These are phyloP conservation scores for Vigna radiata DNA, from an alignment of 306 rosid species.

Conservation along the genomic window DNA sequence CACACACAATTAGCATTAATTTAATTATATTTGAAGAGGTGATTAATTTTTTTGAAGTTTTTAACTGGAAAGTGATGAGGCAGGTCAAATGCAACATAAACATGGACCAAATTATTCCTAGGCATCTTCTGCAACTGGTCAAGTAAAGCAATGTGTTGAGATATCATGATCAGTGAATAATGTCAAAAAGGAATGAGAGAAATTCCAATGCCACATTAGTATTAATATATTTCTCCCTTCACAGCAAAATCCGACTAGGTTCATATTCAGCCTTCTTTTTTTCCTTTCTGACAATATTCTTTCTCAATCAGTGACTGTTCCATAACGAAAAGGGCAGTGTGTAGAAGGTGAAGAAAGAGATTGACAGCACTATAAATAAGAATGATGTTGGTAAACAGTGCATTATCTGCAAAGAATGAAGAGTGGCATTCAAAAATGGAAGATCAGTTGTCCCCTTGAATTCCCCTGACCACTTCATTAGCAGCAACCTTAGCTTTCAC, in stretches of 20 bases:
- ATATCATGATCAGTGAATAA: neutral
- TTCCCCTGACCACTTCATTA: conserved; percentile 16
- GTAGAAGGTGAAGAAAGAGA: too few species aligned
- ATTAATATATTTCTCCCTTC: neutral
- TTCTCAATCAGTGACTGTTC: too few species aligned
- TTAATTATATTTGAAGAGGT: too few species aligned
- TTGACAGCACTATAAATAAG: conserved; percentile 1
- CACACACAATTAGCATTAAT: too few species aligned
- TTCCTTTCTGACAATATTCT: too few species aligned
- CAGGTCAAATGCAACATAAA: conserved; percentile 24
- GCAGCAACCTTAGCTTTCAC: neutral
- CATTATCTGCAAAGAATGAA: neutral
- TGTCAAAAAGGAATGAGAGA: conserved; percentile 6
- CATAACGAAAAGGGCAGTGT: too few species aligned
- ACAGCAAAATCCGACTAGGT: conserved; percentile 7
- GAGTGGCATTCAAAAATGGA: neutral
- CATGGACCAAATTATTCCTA: neutral
- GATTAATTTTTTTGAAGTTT: too few species aligned
- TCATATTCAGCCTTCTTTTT: neutral
- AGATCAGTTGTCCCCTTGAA: conserved; percentile 11
- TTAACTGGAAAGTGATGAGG: neutral
- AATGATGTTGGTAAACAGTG: neutral
- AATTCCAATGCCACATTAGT: neutral
- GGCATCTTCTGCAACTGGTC: neutral
- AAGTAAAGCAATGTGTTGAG: neutral